Evolutionary conservation across 768 basidiomycete species (phyloP), one percentile per base, ranked within the genome.

Genomic region (Baorangia bicolor): DNA sequence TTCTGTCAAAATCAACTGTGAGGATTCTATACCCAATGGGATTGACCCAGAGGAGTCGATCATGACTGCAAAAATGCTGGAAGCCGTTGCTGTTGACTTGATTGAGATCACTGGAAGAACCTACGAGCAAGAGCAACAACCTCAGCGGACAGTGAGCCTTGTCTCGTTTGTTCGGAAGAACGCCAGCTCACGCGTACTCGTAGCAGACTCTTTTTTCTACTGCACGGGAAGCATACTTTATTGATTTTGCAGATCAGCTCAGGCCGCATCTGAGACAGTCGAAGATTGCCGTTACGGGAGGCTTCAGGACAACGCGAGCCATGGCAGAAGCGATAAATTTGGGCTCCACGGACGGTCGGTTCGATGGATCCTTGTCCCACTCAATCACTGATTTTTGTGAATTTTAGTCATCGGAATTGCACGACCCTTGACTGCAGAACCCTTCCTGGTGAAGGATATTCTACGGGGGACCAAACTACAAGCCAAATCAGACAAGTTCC

Each of bases 71-170:
- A 49, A 62, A 33, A 52, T 68, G 44, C 65, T 78, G 42, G 77
- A 78, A 56, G 57, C 45, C 4, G 61, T 58, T 0, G 66, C 68
- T 5, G 64, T 78, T 11, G 76, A 78, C 55, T 57, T 78, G 51
- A 73, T 78, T 25, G 77, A 78, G 56, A 64, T 78, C 44, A 73
- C 68, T 5, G 76, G 76, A n/a, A 71, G 74, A 20, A 71, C 68
- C 0, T 77, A 76, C 51, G 72, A 75, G 43, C 60, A 55, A 31
- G 60, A n/a, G 7, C 21, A 37, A 7, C 33, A 41, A 50, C 1
- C n/a, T 33, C 51, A 49, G 39, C 58, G 49, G 3, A 55, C 34
- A 39, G 70, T 66, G 35, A 27, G 56, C 21, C n/a, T 33, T 2
- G 20, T 58, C 12, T 49, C 11, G 2, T 41, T 53, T 6, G 10